These are phyloP conservation scores for Pascua guehoae DNA, from an alignment of 1,284 basidiomycete genomes.

Conservation along the genomic window DNA sequence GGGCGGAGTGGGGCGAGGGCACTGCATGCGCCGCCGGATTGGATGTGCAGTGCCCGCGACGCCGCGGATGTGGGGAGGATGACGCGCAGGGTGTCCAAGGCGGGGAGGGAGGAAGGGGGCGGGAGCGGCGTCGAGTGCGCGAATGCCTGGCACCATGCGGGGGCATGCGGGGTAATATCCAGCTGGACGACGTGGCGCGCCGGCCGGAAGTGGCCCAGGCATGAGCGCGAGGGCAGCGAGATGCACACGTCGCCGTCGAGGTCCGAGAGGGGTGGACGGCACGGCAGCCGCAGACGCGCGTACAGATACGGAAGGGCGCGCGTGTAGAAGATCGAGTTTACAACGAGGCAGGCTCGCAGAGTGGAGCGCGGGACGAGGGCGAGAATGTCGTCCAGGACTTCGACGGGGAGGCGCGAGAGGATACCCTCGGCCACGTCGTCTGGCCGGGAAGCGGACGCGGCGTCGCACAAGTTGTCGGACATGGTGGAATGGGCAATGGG, in stretches of 20 bases:
- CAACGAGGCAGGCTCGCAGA: not conserved
- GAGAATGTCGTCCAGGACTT: slow-evolving; percentile 4
- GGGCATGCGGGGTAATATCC: not conserved
- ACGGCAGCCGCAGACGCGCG: not conserved
- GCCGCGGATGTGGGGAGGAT: not conserved
- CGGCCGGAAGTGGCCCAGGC: too few relatives aligned
- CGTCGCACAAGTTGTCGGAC: too few relatives aligned
- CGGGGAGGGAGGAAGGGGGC: not conserved
- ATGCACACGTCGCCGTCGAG: too few relatives aligned
- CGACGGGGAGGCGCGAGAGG: not conserved
- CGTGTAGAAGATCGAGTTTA: not conserved
- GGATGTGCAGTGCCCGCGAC: not conserved
- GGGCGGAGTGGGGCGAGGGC: not conserved
- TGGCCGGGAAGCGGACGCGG: too few relatives aligned
- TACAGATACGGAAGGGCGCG: slow-evolving; percentile 4
- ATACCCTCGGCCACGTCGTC: too few relatives aligned
- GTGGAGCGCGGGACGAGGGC: not conserved
- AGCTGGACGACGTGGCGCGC: too few relatives aligned
- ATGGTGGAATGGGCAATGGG: too few relatives aligned
- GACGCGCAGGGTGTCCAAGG: not conserved
- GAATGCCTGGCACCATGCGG: not conserved
- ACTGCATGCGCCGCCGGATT: slow-evolving; percentile 1
- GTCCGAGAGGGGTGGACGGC: too few relatives aligned
- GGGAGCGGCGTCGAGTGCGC: not conserved
- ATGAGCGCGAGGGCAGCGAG: too few relatives aligned